Evolutionary conservation across 2,329 filamentous ascomycete species (phyloP).

Genomic region (Colletotrichum limetticola): DNA sequence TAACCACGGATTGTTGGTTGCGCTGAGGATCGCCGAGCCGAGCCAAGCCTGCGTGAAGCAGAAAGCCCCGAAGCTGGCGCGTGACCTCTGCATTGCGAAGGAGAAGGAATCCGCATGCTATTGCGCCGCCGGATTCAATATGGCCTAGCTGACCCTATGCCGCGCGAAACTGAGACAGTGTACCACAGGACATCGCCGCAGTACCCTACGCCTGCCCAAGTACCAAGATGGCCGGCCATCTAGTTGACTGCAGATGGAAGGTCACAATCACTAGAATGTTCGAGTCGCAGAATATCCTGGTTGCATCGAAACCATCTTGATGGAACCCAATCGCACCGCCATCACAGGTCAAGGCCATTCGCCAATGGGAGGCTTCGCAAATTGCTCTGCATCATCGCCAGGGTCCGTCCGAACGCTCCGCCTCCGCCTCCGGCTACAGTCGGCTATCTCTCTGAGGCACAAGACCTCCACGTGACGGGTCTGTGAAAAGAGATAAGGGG

Average conservation of each 20-base stretch:
- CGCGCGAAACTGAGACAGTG: neutral
- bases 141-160: neutral
- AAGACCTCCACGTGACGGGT: conserved; percentile 9
- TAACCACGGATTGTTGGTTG: neutral
- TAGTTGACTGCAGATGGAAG: neutral
- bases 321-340: neutral
- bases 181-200: neutral
- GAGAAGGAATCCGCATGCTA: neutral
- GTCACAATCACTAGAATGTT: neutral
- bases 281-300: neutral
- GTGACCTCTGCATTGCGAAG: neutral
- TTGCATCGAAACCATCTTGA: neutral
- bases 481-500: neutral
- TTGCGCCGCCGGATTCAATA: neutral
- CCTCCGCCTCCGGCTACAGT: conserved; percentile 13
- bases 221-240: neutral
- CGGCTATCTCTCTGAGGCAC: conserved; percentile 2
- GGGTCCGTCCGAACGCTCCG: conserved; percentile 13
- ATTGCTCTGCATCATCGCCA: neutral
- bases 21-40: too few relatives aligned
- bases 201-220: neutral
- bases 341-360: neutral
- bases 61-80: neutral
- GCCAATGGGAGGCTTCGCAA: neutral
- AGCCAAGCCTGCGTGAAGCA: neutral